Percentiles rank a stretch among this genome's conserved stretches.
Conservation (phyloP, 768 basidiomycete species). For the Mycena amicta region DNA sequence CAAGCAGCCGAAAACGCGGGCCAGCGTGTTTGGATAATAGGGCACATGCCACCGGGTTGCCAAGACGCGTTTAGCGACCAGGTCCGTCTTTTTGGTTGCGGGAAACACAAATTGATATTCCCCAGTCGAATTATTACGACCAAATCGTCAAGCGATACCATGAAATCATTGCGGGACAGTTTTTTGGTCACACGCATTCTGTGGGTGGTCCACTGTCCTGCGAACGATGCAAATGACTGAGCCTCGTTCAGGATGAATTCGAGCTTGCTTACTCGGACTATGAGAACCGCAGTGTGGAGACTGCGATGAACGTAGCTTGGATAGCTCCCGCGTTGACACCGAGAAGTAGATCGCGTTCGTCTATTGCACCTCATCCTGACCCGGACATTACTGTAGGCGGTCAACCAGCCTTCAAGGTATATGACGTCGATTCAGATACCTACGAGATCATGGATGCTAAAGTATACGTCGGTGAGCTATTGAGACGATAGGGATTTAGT, state of each 20-base stretch:
- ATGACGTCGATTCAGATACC: slow-evolving; percentile 67
- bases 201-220: too few relatives aligned
- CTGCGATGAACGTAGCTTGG: slow-evolving; percentile 49
- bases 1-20: slow-evolving; percentile 63
- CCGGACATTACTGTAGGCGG: slow-evolving; percentile 39
- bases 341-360: slow-evolving; percentile 38
- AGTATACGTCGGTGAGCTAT: slow-evolving; percentile 48
- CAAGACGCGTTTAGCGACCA: slow-evolving; percentile 54
- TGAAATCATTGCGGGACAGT: slow-evolving; percentile 59
- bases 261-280: slow-evolving; percentile 62
- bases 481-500: not conserved
- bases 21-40: slow-evolving; percentile 64
- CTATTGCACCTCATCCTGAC: not conserved
- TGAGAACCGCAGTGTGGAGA: slow-evolving; percentile 42
- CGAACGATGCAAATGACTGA: too few relatives aligned
- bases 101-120: not conserved
- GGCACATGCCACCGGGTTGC: slow-evolving; percentile 57
- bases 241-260: slow-evolving; percentile 59
- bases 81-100: slow-evolving; percentile 31
- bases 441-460: slow-evolving; percentile 64
- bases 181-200: slow-evolving; percentile 63
- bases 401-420: slow-evolving; percentile 59
- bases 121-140: slow-evolving; percentile 62
- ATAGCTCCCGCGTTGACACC: slow-evolving; percentile 63
- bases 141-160: slow-evolving; percentile 64